These are phyloP conservation scores for Neurospora africana DNA, from an alignment of 495 filamentous ascomycete species.

Conservation along the genomic window DNA sequence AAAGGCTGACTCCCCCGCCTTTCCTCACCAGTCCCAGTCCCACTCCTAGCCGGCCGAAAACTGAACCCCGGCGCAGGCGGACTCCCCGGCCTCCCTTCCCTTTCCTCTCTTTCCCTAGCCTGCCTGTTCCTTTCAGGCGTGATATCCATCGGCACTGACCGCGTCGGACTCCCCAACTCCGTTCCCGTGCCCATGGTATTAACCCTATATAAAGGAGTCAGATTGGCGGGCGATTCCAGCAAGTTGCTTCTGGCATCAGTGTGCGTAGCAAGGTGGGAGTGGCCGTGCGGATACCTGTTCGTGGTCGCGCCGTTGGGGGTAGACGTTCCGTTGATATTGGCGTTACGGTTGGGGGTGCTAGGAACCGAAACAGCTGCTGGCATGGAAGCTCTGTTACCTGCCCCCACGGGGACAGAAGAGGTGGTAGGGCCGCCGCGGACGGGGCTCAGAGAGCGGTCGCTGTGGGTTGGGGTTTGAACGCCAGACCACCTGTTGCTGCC, in stretches of 20 bases:
- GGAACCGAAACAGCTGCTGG: neutral
- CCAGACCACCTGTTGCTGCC: slow-evolving; percentile 5
- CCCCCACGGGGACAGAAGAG: slow-evolving; percentile 17
- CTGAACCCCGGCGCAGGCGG: neutral
- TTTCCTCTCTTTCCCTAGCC: neutral
- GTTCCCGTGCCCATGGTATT: neutral
- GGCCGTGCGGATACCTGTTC: neutral
- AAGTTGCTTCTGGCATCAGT: neutral
- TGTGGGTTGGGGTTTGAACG: slow-evolving; percentile 22
- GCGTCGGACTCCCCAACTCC: neutral
- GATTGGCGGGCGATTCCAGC: neutral
- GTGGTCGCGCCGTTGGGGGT: neutral
- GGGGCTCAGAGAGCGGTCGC: slow-evolving; percentile 41
- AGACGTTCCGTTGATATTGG: neutral
- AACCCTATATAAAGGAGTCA: neutral
- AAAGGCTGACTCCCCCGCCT: slow-evolving; percentile 25
- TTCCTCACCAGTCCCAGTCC: slow-evolving; percentile 7
- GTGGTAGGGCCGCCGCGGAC: slow-evolving; percentile 29
- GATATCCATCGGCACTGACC: neutral
- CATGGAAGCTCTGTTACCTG: slow-evolving; percentile 21
- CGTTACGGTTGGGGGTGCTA: neutral
- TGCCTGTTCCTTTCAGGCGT: neutral
- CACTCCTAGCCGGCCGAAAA: neutral
- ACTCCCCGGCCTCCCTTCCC: neutral
- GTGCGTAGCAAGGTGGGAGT: neutral